Evolutionary conservation across 306 rosid species (phyloP).

Genomic region (Calophaca sinica): DNA sequence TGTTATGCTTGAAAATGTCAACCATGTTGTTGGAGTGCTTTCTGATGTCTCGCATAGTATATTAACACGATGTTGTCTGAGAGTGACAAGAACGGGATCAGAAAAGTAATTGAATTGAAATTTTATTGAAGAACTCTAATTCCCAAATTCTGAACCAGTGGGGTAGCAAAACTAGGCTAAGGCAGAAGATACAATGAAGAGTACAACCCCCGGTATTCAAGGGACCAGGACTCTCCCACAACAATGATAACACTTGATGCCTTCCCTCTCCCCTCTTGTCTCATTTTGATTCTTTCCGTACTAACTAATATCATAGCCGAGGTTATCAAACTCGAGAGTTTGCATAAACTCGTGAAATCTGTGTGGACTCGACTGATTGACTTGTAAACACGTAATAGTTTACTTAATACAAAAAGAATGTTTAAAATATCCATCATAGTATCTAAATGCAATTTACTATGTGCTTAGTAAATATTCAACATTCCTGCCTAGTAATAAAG

Average conservation of each 20-base stretch:
- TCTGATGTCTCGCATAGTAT: slow-evolving; percentile 11
- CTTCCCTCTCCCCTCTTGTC: not conserved
- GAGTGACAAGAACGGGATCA: not conserved
- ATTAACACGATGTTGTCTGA: slow-evolving; percentile 17
- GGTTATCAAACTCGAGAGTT: not conserved
- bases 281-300: not conserved
- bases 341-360: not conserved
- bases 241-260: not conserved
- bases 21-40: slow-evolving; percentile 1
- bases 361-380: not conserved
- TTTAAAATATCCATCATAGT: no score
- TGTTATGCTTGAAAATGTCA: slow-evolving; percentile 9
- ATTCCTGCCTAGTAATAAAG: not conserved
- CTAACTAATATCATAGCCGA: not conserved
- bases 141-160: not conserved
- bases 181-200: not conserved
- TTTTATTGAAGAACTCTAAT: not conserved
- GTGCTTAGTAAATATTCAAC: not conserved
- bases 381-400: no score
- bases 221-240: not conserved
- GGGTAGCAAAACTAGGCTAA: not conserved
- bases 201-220: not conserved
- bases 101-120: not conserved
- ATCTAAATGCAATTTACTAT: not conserved
- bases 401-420: no score